Evolutionary conservation across 148 eudicot genomes (phyloP).

Genomic region (Selenicereus undatus): DNA sequence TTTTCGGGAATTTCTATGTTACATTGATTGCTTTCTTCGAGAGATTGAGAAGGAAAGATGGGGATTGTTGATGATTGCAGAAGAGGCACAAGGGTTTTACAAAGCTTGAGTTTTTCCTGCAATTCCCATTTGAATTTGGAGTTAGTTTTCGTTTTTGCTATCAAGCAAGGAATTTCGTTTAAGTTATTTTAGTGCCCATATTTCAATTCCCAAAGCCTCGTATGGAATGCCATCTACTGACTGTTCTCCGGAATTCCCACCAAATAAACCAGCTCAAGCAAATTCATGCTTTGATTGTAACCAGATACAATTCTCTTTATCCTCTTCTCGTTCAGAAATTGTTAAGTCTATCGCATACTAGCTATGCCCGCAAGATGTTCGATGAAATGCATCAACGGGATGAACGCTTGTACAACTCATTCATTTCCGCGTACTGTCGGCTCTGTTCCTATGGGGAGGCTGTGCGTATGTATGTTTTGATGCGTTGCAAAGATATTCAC

Average conservation of each 20-base stretch:
- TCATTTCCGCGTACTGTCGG: slow-evolving; percentile 35
- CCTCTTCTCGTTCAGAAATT: slow-evolving; percentile 21
- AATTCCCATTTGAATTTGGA: not conserved
- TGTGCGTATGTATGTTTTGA: slow-evolving; percentile 33
- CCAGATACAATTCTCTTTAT: slow-evolving; percentile 12
- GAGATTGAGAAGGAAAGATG: not conserved
- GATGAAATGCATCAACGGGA: slow-evolving; percentile 47
- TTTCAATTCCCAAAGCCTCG: not conserved
- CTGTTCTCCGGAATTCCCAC: slow-evolving; percentile 22
- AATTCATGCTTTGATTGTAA: slow-evolving; percentile 34
- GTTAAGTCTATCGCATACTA: slow-evolving; percentile 18
- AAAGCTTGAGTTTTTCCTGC: not conserved
- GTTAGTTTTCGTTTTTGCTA: not conserved
- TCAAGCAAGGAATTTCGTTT: not conserved
- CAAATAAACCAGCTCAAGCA: slow-evolving; percentile 38
- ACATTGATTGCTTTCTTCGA: not conserved
- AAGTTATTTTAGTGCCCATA: not conserved
- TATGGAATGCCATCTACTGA: slow-evolving; percentile 28
- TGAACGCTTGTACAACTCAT: slow-evolving; percentile 35
- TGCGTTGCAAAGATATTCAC: slow-evolving; percentile 34
- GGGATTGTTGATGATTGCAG: not conserved
- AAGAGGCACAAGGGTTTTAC: not conserved
- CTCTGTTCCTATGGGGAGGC: slow-evolving; percentile 34
- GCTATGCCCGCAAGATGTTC: slow-evolving; percentile 45
- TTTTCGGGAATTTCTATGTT: not conserved